Base-by-base conservation (phyloP, 306 rosid species). In the Canavalia ensiformis region DNA sequence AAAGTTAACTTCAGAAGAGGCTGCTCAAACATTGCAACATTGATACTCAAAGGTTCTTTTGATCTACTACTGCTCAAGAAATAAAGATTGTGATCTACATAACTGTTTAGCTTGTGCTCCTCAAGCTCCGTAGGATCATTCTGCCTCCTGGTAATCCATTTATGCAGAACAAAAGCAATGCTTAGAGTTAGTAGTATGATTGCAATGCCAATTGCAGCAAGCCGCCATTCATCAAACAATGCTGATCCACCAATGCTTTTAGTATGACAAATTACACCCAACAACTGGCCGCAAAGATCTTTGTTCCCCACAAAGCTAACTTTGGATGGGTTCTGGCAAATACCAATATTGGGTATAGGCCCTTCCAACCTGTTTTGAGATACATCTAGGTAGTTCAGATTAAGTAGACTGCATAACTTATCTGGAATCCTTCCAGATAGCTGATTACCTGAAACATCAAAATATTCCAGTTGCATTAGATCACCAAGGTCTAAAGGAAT, bases 11-110 rank as follows among this genome's bases (percentile, higher is more conserved):
- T 96, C 91, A 96, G 78, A 68, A 96, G 98, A 56, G 97, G 99
- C 90, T 90, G 98, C 90, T 92, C 94, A 83, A 94, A 96, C 95
- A 88, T 92, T 68, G 99, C 99, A 42, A 96, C 83, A 11, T 94
- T 92, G 87, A 96, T 93, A 84, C 99, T 93, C 84, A 90, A 57
- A 63, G 97, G 99, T 59, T 96, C 99, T 90, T 90, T 94, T 56
- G 98, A 94, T 84, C 96, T 85, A 90, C 98, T 93, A 87, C 93
- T 91, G 84, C 97, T 90, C 75, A 96, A 85, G 86, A 92, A 90
- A 81, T 93, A 96, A 44, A 95, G 94, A 84, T 90, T 90, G 29
- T 87, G 89, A 75, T 89, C 96, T 30, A 87, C 67, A 59, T 92
- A 94, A 71, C 90, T 87, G 77, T 84, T 86, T 11, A 92, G 87